Evolutionary conservation across 106 monocot genomes (phyloP), one percentile per base, ranked within the genome.

Genomic region (Triglochin maritima): DNA sequence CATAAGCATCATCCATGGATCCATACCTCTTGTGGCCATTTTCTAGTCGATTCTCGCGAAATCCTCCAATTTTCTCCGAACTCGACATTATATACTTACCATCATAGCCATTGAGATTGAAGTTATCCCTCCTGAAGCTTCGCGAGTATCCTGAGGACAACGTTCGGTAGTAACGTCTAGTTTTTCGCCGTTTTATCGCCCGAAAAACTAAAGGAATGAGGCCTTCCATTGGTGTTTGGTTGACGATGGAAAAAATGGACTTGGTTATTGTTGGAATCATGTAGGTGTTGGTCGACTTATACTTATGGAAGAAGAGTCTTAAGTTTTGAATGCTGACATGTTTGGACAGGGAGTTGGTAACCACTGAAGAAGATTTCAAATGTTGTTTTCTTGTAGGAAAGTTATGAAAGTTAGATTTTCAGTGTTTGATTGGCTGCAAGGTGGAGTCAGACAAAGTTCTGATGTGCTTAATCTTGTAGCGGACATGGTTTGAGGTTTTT

Each of bases 161-260:
- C n/a, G 57, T 51, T 13, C 41, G 49, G 59, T 75, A 80, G 60
- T 54, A 8, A 17, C 16, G 49, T 7, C 41, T 44, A 12, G 70
- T 49, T 46, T 62, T 76, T 59, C 59, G 70, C 70, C 67, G 65
- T 63, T 76, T 80, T 44, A 80, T 65, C 9, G 55, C 76, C 12
- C 71, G 71, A 50, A 53, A 80, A 43, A 80, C 29, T 3, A 51
- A 71, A 6, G 80, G 76, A 43, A 80, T 76, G 41, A 80, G 55
- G 8, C 80, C 80, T 46, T 80, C 80, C 80, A 80, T 80, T 48
- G 47, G 15, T 9, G 17, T 16, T 4, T 29, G 59, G 17, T 29
- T 3, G 12, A 4, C 0, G 59, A 9, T 2, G 55, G 29, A 29
- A 29, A 1, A 29, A 1, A 29, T 12, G 10, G 55, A 9, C 1